phyloP scores from a whole-genome alignment of 305 asterid genomes.

The Striga hermonthica region DNA sequence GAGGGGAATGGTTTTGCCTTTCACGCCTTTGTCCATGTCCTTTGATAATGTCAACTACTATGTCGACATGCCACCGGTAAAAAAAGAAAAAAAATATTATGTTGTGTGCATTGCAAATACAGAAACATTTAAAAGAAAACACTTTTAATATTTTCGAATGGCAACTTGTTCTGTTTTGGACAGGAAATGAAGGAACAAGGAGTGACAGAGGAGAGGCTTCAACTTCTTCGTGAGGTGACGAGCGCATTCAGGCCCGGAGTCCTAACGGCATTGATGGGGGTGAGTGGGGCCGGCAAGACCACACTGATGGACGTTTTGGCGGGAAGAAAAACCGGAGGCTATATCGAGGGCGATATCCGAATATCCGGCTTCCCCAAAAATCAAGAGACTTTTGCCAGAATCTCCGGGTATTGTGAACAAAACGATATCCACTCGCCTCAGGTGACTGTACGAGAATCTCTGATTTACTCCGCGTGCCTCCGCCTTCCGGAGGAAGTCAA shows the following conservation, averaged over 20 bases:
- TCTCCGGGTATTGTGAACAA: conserved; percentile 89
- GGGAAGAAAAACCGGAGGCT: conserved; percentile 86
- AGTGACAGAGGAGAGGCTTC: conserved; percentile 69
- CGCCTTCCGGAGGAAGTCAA: conserved; percentile 74
- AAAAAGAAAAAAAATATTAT: too few species aligned
- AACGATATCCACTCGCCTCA: conserved; percentile 92
- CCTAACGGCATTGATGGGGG: conserved; percentile 88
- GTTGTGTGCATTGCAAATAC: conserved; percentile 1
- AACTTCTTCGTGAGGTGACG: conserved; percentile 67
- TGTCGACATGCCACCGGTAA: conserved; percentile 97
- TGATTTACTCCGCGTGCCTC: conserved; percentile 81
- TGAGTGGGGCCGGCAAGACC: conserved; percentile 95
- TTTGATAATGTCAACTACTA: conserved; percentile 71
- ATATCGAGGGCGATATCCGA: conserved; percentile 73
- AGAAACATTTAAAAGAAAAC: too few species aligned
- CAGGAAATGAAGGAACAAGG: conserved; percentile 95
- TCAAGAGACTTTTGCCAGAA: conserved; percentile 88
- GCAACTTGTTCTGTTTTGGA: conserved; percentile 6
- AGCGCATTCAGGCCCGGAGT: conserved; percentile 92
- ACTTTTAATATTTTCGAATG: neutral
- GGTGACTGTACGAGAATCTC: conserved; percentile 77
- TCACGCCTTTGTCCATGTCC: conserved; percentile 88
- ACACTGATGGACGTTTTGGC: conserved; percentile 93
- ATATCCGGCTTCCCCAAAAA: conserved; percentile 84
- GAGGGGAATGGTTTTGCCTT: conserved; percentile 94